These are phyloP conservation scores for Rutstroemia sp. DNA, from an alignment of 2,329 filamentous ascomycete genomes.

Conservation along the genomic window DNA sequence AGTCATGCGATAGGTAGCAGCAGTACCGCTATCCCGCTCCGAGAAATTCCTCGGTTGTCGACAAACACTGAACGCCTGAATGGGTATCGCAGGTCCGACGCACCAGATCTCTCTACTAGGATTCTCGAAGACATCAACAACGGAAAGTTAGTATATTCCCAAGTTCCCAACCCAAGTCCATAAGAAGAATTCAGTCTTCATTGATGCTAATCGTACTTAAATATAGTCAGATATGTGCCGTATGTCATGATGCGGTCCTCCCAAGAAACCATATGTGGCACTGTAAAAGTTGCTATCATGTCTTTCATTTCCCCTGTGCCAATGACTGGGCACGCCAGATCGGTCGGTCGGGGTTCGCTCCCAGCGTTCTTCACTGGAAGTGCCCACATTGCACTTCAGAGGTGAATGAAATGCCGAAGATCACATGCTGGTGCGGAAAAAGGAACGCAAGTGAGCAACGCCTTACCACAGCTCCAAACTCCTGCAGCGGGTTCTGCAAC, in stretches of 20 bases:
- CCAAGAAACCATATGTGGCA: slow-evolving; percentile 12
- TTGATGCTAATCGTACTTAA: neutral
- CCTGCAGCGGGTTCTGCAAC: slow-evolving; percentile 10
- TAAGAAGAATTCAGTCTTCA: neutral
- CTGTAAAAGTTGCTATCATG: slow-evolving; percentile 11
- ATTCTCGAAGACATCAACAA: slow-evolving; percentile 13
- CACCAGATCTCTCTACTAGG: neutral
- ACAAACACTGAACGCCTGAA: slow-evolving; percentile 7
- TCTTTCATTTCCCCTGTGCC: slow-evolving; percentile 14
- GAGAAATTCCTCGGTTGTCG: slow-evolving; percentile 1
- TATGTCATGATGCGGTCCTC: neutral
- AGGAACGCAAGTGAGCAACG: neutral
- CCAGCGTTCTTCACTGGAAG: slow-evolving; percentile 1
- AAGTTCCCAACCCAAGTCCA: too few species aligned
- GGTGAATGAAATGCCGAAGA: neutral
- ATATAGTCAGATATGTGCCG: neutral
- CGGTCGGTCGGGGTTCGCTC: fast-evolving
- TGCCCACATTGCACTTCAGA: slow-evolving; percentile 9
- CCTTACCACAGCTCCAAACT: slow-evolving; percentile 1
- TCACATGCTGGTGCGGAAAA: slow-evolving; percentile 14
- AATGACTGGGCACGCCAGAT: neutral
- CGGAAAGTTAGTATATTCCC: slow-evolving; percentile 6
- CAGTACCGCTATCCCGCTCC: neutral
- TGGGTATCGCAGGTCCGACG: slow-evolving; percentile 2
- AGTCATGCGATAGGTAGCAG: neutral